Percentiles rank a stretch among this genome's conserved stretches.
Evolutionary conservation across 2,329 filamentous ascomycete species (phyloP).

Genomic region (Xylaria polymorpha): DNA sequence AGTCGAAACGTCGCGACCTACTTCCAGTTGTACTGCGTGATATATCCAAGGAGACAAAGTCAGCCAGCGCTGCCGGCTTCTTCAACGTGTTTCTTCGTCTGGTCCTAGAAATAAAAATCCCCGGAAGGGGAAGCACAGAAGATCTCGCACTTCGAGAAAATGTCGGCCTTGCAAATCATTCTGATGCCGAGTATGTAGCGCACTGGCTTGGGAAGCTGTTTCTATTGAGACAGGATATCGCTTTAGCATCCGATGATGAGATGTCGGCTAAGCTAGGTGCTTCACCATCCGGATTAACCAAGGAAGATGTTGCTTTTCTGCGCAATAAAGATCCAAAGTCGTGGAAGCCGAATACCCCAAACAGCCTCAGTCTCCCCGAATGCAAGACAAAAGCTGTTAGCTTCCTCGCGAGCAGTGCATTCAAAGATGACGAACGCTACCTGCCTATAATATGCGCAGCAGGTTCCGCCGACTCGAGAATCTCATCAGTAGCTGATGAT

Average conservation of each 20-base stretch:
- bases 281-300: slow-evolving; percentile 67
- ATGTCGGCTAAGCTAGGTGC: slow-evolving; percentile 45
- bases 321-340: slow-evolving; percentile 74
- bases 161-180: slow-evolving; percentile 72
- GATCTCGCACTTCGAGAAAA: slow-evolving; percentile 74
- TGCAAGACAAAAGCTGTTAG: slow-evolving; percentile 76
- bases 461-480: slow-evolving; percentile 81
- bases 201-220: slow-evolving; percentile 82
- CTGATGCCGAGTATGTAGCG: slow-evolving; percentile 80
- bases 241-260: slow-evolving; percentile 45
- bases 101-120: slow-evolving; percentile 76
- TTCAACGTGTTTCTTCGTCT: slow-evolving; percentile 87
- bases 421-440: slow-evolving; percentile 84
- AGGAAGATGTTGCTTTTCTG: slow-evolving; percentile 76
- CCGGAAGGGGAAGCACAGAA: slow-evolving; percentile 80
- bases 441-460: slow-evolving; percentile 85
- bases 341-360: slow-evolving; percentile 70
- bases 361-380: slow-evolving; percentile 74
- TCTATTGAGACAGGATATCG: slow-evolving; percentile 67
- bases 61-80: slow-evolving; percentile 65
- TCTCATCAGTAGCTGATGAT: slow-evolving; percentile 88
- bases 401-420: slow-evolving; percentile 86
- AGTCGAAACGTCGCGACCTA: slow-evolving; percentile 74
- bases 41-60: slow-evolving; percentile 70
- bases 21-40: slow-evolving; percentile 77